Conservation (phyloP, 2,329 filamentous ascomycete species). For the Botrytis deweyae region DNA sequence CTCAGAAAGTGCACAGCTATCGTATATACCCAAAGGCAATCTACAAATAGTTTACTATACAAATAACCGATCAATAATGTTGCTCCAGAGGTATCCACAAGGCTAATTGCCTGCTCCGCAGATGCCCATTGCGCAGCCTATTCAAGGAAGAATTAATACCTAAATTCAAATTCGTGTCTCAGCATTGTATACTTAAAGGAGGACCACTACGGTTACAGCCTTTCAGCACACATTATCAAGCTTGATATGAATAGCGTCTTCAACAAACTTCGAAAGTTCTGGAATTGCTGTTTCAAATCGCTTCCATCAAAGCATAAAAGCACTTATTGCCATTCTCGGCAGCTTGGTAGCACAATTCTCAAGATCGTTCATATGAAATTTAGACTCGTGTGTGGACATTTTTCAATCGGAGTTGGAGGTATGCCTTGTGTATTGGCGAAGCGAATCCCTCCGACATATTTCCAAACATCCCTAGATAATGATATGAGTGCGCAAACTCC, state of each 20-base stretch:
- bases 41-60: neutral
- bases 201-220: neutral
- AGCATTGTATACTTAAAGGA: neutral
- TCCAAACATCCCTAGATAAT: neutral
- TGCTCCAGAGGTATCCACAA: neutral
- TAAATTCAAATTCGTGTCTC: neutral
- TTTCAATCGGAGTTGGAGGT: neutral
- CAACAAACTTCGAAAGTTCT: neutral
- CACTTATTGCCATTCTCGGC: neutral
- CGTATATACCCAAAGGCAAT: neutral
- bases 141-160: neutral
- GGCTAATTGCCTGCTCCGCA: neutral
- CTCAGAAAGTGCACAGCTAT: neutral
- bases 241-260: neutral
- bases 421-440: neutral
- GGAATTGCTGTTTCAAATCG: neutral
- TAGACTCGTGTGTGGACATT: neutral
- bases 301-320: neutral
- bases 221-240: neutral
- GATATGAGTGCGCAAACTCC: neutral
- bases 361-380: neutral
- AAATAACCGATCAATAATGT: neutral
- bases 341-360: neutral
- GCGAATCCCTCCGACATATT: neutral
- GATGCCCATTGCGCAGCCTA: neutral